phyloP scores from a whole-genome alignment of 345 rosid genomes.

The Murraya paniculata region DNA sequence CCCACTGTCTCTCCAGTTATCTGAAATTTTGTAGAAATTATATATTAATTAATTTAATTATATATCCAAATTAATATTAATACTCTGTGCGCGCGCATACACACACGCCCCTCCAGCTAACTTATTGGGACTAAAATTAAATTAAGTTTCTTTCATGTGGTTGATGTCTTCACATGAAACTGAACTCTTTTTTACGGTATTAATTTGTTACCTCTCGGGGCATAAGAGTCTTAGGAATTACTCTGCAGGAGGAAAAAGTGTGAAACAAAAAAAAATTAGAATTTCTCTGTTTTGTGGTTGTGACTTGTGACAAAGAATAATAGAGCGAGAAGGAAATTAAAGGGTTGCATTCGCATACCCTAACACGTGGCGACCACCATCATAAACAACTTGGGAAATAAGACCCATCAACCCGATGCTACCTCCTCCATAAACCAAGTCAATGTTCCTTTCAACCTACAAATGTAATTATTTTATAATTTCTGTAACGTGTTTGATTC shows the following conservation, averaged over 20 bases:
- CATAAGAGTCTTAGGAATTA: slow-evolving; percentile 59
- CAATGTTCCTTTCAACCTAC: slow-evolving; percentile 71
- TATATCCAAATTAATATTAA: no score
- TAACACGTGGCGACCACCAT: slow-evolving; percentile 75
- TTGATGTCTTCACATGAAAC: neutral
- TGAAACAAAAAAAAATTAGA: neutral
- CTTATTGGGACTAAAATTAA: neutral
- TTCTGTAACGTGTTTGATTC: no score
- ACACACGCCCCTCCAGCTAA: neutral
- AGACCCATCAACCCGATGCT: slow-evolving; percentile 80
- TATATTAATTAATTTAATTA: neutral
- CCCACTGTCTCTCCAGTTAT: slow-evolving; percentile 66
- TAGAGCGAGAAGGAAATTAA: neutral
- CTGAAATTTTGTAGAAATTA: slow-evolving; percentile 27
- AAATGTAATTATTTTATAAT: neutral
- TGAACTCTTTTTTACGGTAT: neutral
- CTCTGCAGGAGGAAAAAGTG: slow-evolving; percentile 26
- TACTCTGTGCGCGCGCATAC: no score
- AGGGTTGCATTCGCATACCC: slow-evolving; percentile 32
- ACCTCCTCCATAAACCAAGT: slow-evolving; percentile 82
- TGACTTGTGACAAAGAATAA: neutral
- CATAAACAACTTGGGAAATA: slow-evolving; percentile 62
- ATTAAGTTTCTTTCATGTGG: neutral
- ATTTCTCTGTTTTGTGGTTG: neutral
- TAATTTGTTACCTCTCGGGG: slow-evolving; percentile 50